These are phyloP conservation scores for Rhododendron griersonianum DNA, from an alignment of 148 eudicot genomes.

Conservation along the genomic window DNA sequence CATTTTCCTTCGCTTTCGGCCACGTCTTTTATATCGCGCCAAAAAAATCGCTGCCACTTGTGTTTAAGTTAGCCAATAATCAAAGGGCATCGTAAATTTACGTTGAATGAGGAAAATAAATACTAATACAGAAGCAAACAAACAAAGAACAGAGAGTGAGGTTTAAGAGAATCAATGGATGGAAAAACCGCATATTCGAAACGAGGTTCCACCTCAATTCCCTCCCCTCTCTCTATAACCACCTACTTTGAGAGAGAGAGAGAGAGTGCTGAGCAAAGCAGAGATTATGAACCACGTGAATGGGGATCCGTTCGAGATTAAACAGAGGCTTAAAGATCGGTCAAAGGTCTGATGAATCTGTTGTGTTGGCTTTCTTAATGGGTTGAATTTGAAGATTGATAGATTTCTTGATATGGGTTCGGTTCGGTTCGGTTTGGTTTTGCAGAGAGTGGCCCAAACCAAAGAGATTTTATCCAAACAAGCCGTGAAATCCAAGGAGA, in stretches of 20 bases:
- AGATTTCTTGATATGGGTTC: neutral
- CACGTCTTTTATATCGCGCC: too few species aligned
- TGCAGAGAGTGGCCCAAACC: slow-evolving; percentile 77
- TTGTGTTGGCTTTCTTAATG: slow-evolving; percentile 8
- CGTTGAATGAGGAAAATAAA: too few species aligned
- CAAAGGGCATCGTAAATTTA: neutral
- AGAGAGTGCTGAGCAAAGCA: slow-evolving; percentile 49
- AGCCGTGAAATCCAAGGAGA: slow-evolving; percentile 72
- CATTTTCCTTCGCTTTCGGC: too few species aligned
- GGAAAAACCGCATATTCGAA: neutral
- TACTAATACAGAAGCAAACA: too few species aligned
- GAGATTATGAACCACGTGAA: slow-evolving; percentile 44
- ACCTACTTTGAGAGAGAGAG: neutral
- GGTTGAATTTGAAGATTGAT: neutral
- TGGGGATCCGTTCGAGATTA: slow-evolving; percentile 26
- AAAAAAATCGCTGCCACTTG: too few species aligned
- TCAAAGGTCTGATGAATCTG: slow-evolving; percentile 42
- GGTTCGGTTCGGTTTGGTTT: neutral
- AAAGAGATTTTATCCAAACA: slow-evolving; percentile 84
- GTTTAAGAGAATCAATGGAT: neutral
- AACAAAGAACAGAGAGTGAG: too few species aligned
- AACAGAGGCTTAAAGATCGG: slow-evolving; percentile 49
- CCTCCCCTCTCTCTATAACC: neutral
- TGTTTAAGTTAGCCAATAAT: neutral
- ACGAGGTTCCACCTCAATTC: neutral